phyloP scores from a whole-genome alignment of 2,329 filamentous ascomycete species.

The Ophiocordyceps sinensis region DNA sequence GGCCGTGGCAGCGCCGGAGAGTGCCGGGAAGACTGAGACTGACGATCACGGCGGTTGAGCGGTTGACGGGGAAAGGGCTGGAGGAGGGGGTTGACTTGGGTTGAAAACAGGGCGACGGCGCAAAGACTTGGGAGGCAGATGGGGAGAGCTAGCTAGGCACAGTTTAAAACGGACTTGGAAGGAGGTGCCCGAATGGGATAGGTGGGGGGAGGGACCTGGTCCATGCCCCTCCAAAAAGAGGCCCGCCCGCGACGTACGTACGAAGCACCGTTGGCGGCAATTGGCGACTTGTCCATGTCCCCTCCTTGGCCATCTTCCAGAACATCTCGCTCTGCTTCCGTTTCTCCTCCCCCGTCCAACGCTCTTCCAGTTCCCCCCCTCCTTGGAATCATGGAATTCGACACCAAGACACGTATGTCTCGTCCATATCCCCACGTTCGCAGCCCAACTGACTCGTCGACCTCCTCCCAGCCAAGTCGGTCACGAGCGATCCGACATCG shows the following conservation, averaged over 20 bases:
- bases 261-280: neutral
- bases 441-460: conserved; percentile 1
- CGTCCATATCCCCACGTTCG: conserved; percentile 2
- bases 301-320: neutral
- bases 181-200: too few species aligned
- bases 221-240: neutral
- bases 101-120: too few species aligned
- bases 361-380: neutral
- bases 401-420: conserved; percentile 57
- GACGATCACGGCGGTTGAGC: too few species aligned
- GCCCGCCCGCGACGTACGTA: neutral
- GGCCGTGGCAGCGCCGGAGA: too few species aligned
- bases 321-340: neutral
- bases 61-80: too few species aligned
- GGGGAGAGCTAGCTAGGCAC: too few species aligned
- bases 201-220: too few species aligned
- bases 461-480: conserved; percentile 49
- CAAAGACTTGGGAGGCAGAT: too few species aligned
- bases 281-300: neutral
- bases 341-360: neutral
- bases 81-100: too few species aligned
- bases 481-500: conserved; percentile 68
- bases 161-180: too few species aligned
- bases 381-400: conserved; percentile 50
- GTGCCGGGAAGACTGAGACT: too few species aligned